phyloP scores from a whole-genome alignment of 2,329 filamentous ascomycete species.

The Didymella segeticola region DNA sequence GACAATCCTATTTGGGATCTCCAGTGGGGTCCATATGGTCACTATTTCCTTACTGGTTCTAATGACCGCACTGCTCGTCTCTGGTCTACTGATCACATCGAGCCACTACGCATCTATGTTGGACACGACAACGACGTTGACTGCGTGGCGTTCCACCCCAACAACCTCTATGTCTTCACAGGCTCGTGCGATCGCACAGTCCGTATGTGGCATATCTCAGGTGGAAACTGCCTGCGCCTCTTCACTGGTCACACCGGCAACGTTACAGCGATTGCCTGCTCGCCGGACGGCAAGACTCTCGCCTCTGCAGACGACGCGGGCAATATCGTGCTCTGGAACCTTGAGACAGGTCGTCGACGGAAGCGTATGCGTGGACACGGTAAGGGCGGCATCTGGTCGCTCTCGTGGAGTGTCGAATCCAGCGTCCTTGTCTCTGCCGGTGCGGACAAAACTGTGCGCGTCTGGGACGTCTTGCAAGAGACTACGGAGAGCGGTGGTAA shows the following conservation, averaged over 20 bases:
- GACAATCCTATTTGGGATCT: conserved; percentile 88
- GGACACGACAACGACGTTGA: conserved; percentile 96
- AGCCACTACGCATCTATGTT: conserved; percentile 84
- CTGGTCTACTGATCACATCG: conserved; percentile 92
- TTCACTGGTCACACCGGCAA: conserved; percentile 92
- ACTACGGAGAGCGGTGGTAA: conserved; percentile 59
- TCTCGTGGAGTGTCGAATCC: conserved; percentile 93
- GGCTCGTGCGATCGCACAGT: conserved; percentile 92
- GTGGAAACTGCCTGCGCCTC: conserved; percentile 84
- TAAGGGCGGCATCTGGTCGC: conserved; percentile 90
- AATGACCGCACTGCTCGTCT: conserved; percentile 90
- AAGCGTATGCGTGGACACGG: conserved; percentile 95
- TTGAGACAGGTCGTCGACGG: conserved; percentile 81
- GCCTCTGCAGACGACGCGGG: conserved; percentile 88
- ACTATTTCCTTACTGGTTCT: conserved; percentile 89
- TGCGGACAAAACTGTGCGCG: conserved; percentile 87
- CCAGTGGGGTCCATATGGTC: conserved; percentile 88
- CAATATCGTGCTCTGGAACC: conserved; percentile 93
- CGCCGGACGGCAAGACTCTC: conserved; percentile 86
- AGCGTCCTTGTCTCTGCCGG: conserved; percentile 89
- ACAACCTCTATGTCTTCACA: conserved; percentile 91
- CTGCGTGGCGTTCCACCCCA: conserved; percentile 90
- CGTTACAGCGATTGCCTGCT: conserved; percentile 83
- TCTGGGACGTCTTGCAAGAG: conserved; percentile 87
- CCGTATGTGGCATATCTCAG: conserved; percentile 95